Percentiles rank a stretch among this genome's conserved stretches.
phyloP scores from a whole-genome alignment of 2,329 filamentous ascomycete species.

The Epichloe amarillans region DNA sequence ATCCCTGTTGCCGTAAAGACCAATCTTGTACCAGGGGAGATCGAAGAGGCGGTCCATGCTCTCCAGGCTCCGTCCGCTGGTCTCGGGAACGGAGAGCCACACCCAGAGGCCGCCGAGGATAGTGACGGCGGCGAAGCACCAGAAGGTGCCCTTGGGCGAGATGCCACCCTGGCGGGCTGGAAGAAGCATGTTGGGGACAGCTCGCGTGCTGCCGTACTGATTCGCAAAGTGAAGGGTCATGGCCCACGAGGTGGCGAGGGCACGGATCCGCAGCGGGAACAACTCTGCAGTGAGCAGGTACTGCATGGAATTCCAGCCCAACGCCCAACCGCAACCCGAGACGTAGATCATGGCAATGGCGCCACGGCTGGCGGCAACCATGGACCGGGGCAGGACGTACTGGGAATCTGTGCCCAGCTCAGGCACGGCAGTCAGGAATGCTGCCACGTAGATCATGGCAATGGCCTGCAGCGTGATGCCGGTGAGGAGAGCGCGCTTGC shows the following conservation, averaged over 20 bases:
- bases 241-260: constrained; percentile 54
- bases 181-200: constrained; percentile 63
- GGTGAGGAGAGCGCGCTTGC: constrained; percentile 50
- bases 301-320: constrained; percentile 65
- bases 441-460: constrained; percentile 48
- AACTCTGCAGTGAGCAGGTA: constrained; percentile 68
- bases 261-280: constrained; percentile 61
- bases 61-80: constrained; percentile 50
- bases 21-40: constrained; percentile 64
- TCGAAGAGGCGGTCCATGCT: constrained; percentile 60
- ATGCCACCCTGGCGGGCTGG: constrained; percentile 30
- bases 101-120: constrained; percentile 56
- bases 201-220: constrained; percentile 64
- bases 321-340: constrained; percentile 54
- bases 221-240: constrained; percentile 73
- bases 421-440: constrained; percentile 50
- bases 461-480: constrained; percentile 48
- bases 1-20: constrained; percentile 39
- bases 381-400: constrained; percentile 30
- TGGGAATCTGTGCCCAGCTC: constrained; percentile 35
- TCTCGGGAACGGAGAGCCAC: constrained; percentile 61
- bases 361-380: constrained; percentile 46
- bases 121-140: constrained; percentile 60
- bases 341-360: constrained; percentile 65
- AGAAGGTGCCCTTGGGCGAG: constrained; percentile 55